These are phyloP conservation scores for Fusarium oligoseptatum DNA, from an alignment of 2,329 filamentous ascomycete genomes.

Conservation along the genomic window DNA sequence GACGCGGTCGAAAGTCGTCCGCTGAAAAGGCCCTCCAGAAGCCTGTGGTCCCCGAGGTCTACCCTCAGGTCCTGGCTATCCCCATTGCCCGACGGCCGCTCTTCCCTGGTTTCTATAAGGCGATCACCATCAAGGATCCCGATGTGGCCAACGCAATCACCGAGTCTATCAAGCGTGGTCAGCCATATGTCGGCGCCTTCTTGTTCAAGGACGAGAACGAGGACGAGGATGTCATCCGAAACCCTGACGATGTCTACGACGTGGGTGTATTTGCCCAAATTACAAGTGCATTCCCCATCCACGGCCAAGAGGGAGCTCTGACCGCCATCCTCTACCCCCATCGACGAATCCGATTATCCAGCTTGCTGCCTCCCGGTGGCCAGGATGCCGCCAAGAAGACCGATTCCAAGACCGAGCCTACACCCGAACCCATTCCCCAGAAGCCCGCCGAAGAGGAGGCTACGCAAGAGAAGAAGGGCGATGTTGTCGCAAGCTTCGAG, in stretches of 20 bases:
- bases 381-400: conserved; percentile 64
- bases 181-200: conserved; percentile 97
- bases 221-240: conserved; percentile 94
- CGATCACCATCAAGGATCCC: conserved; percentile 94
- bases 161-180: conserved; percentile 96
- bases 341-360: conserved; percentile 90
- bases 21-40: conserved; percentile 85
- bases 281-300: conserved; percentile 93
- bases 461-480: conserved; percentile 80
- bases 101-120: conserved; percentile 99
- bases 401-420: conserved; percentile 62
- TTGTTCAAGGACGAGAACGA: conserved; percentile 96
- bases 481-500: conserved; percentile 97
- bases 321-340: conserved; percentile 97
- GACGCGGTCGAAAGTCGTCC: conserved; percentile 78
- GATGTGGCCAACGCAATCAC: conserved; percentile 93
- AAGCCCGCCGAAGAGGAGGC: conserved; percentile 67
- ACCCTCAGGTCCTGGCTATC: conserved; percentile 97
- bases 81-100: conserved; percentile 93
- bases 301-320: conserved; percentile 85
- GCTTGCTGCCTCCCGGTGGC: conserved; percentile 78
- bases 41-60: conserved; percentile 91
- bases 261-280: conserved; percentile 98
- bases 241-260: conserved; percentile 91
- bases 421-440: conserved; percentile 71